Conservation (phyloP, 2,329 filamentous ascomycete species). For the Plenodomus tracheiphilus region DNA sequence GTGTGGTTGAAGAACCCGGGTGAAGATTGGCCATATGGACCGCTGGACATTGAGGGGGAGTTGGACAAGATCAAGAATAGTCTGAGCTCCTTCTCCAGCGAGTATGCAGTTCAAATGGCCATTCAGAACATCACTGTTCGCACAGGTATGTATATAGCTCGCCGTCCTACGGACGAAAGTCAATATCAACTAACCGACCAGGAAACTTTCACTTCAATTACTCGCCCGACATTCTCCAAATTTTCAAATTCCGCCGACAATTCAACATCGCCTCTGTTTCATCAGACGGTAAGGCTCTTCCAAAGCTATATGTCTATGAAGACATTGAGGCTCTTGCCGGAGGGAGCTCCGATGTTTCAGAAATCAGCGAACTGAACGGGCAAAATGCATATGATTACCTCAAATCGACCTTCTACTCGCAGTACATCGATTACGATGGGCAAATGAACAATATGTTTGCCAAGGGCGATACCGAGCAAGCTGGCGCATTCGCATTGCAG, state of each 20-base stretch:
- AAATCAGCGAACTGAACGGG: conserved; percentile 31
- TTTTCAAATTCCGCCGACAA: conserved; percentile 22
- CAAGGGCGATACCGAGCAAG: conserved; percentile 24
- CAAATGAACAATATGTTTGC: conserved; percentile 25
- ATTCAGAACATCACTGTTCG: conserved; percentile 29
- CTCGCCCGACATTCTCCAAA: conserved; percentile 29
- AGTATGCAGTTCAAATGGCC: conserved; percentile 44
- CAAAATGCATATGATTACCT: conserved; percentile 29
- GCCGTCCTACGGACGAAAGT: no score
- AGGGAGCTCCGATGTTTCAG: conserved; percentile 24
- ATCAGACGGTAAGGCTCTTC: conserved; percentile 34
- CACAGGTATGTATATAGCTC: no score
- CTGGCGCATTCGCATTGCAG: conserved; percentile 20
- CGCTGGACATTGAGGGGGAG: conserved; percentile 39
- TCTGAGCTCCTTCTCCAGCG: conserved; percentile 34
- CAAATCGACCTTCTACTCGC: conserved; percentile 16
- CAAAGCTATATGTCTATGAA: conserved; percentile 35
- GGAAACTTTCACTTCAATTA: conserved; percentile 37
- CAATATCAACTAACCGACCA: no score
- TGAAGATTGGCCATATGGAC: conserved; percentile 35
- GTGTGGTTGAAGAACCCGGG: conserved; percentile 41
- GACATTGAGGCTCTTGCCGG: conserved; percentile 21
- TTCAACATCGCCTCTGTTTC: conserved; percentile 34
- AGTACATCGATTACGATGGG: conserved; percentile 29
- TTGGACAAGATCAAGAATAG: conserved; percentile 37